Percentiles rank a stretch among this genome's conserved stretches.
These are phyloP conservation scores for Blastobotrys parvus DNA, from an alignment of 805 yeast genomes.

Conservation along the genomic window DNA sequence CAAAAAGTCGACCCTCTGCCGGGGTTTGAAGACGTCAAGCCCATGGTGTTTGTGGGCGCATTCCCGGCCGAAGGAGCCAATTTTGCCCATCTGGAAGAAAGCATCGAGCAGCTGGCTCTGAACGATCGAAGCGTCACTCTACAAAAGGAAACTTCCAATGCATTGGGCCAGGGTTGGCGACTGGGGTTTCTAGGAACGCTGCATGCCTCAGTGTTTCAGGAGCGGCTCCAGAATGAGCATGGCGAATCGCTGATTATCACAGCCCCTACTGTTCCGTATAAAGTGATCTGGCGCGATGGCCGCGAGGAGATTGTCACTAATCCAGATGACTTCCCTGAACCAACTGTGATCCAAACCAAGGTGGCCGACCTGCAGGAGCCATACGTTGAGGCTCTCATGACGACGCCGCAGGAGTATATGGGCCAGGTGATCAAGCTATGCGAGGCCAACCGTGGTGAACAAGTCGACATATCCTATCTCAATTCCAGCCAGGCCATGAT, in stretches of 20 bases:
- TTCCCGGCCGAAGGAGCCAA: constrained; percentile 94
- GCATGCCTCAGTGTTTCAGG: constrained; percentile 92
- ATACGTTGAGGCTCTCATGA: constrained; percentile 80
- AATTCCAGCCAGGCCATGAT: constrained; percentile 74
- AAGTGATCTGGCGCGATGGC: constrained; percentile 61
- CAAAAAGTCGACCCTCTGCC: constrained; percentile 66
- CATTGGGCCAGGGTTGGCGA: constrained; percentile 97
- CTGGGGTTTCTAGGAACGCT: constrained; percentile 88
- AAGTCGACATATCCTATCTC: constrained; percentile 67
- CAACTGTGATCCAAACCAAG: constrained; percentile 28
- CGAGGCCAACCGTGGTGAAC: constrained; percentile 75
- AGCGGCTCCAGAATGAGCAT: constrained; percentile 84
- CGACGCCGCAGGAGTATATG: constrained; percentile 81
- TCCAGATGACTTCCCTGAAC: constrained; percentile 88
- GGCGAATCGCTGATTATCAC: constrained; percentile 89
- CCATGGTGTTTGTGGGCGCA: constrained; percentile 98
- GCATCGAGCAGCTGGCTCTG: constrained; percentile 76
- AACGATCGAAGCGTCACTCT: constrained; percentile 89
- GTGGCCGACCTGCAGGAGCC: constrained; percentile 66
- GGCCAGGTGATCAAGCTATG: constrained; percentile 84
- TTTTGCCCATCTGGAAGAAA: constrained; percentile 81
- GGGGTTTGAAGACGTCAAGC: constrained; percentile 94
- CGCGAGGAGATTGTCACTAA: constrained; percentile 61
- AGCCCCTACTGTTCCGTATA: constrained; percentile 93
- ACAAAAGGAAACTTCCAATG: constrained; percentile 85